These are phyloP conservation scores for Starmerella sp. DNA, from an alignment of 805 yeast species.

Conservation along the genomic window DNA sequence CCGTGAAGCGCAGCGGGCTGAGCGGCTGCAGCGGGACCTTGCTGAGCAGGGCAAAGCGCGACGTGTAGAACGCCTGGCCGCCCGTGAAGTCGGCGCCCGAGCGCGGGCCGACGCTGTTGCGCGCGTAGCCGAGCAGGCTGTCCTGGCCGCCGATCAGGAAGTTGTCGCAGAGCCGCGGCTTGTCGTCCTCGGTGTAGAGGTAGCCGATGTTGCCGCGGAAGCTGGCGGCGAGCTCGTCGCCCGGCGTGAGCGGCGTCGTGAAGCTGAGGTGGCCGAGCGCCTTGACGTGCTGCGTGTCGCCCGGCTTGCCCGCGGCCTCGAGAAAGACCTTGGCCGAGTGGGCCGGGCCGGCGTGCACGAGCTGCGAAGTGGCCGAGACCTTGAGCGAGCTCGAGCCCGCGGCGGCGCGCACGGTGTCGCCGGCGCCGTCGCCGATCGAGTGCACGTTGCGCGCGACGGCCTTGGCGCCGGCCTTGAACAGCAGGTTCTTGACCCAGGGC, in stretches of 20 bases:
- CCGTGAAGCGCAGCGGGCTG: constrained; percentile 50
- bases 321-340: constrained; percentile 28
- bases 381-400: constrained; percentile 49
- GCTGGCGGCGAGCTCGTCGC: constrained; percentile 20
- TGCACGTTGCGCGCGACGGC: constrained; percentile 46
- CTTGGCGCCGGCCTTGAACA: constrained; percentile 40
- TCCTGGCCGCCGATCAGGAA: constrained; percentile 70
- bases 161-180: constrained; percentile 56
- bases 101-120: constrained; percentile 54
- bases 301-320: constrained; percentile 29
- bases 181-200: constrained; percentile 15
- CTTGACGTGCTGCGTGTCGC: constrained; percentile 27
- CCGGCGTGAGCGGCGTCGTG: constrained; percentile 16
- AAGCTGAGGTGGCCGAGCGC: constrained; percentile 13
- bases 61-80: constrained; percentile 49
- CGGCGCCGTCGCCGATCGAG: constrained; percentile 39
- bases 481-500: constrained; percentile 24
- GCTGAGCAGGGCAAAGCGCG: constrained; percentile 46
- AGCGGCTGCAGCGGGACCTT: constrained; percentile 41
- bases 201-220: constrained; percentile 19
- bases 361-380: constrained; percentile 37
- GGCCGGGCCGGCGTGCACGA: constrained; percentile 17
- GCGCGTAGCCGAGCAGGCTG: constrained; percentile 53
- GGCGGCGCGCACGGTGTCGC: constrained; percentile 47
- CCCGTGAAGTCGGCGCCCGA: constrained; percentile 49